Conservation (phyloP, 805 yeast species). For the Ogataea haglerorum region DNA sequence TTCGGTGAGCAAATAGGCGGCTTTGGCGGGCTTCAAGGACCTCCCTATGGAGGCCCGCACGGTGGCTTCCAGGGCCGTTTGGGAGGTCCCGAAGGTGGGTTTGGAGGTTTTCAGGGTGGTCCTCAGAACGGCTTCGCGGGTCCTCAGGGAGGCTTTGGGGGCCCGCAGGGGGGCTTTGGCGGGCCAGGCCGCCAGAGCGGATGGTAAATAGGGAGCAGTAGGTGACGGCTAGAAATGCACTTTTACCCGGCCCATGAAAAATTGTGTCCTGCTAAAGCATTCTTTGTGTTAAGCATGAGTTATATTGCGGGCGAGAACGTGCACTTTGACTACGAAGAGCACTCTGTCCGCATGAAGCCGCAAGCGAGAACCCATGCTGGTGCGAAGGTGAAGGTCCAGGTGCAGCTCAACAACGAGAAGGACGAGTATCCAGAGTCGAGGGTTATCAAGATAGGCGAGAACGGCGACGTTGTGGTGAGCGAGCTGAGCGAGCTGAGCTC, state of each 20-base stretch:
- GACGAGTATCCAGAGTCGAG: slow-evolving; percentile 71
- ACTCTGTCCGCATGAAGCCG: slow-evolving; percentile 10
- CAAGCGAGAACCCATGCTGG: slow-evolving; percentile 17
- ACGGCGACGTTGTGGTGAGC: slow-evolving; percentile 77
- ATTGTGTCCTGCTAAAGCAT: slow-evolving; percentile 12
- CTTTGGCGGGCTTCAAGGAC: slow-evolving; percentile 4
- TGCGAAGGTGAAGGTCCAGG: slow-evolving; percentile 30
- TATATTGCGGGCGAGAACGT: slow-evolving; percentile 31
- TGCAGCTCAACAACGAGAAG: slow-evolving; percentile 50
- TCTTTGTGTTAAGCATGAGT: slow-evolving; percentile 11
- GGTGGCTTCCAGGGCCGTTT: too few relatives aligned
- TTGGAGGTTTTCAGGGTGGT: slow-evolving; percentile 18
- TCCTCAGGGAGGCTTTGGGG: slow-evolving; percentile 3
- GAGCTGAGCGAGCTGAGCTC: slow-evolving; percentile 32
- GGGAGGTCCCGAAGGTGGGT: slow-evolving; percentile 3
- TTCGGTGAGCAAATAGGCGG: slow-evolving; percentile 2
- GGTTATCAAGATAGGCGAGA: slow-evolving; percentile 59
- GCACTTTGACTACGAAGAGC: slow-evolving; percentile 27
- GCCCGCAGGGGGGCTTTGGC: not conserved
- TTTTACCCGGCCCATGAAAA: slow-evolving; percentile 12
- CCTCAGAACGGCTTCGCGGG: slow-evolving; percentile 19
- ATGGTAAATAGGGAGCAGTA: not conserved
- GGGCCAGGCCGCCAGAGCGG: slow-evolving; percentile 3
- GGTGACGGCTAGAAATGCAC: not conserved
- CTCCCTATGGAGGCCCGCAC: too few relatives aligned